phyloP scores from a whole-genome alignment of 805 yeast species.

The Yamadazyma kitorensis region DNA sequence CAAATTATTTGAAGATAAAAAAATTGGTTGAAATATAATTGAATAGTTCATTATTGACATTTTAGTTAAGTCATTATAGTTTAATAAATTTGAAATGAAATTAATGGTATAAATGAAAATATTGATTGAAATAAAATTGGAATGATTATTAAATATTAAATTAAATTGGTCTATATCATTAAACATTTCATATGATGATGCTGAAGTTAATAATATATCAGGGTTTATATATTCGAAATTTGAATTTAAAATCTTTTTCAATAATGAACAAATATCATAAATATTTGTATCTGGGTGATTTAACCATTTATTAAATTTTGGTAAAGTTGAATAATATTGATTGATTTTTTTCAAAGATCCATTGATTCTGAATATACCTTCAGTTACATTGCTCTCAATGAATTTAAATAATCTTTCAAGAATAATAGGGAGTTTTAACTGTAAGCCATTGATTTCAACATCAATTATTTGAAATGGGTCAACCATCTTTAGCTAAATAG shows the following conservation, averaged over 20 bases:
- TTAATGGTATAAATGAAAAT: conserved; percentile 13
- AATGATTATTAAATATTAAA: conserved; percentile 4
- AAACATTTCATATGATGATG: conserved; percentile 2
- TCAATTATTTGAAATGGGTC: conserved; percentile 10
- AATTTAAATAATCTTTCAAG: conserved; percentile 19
- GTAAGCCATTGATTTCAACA: conserved; percentile 1
- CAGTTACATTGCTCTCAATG: conserved; percentile 17
- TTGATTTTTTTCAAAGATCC: conserved; percentile 28
- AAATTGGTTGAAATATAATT: conserved; percentile 32
- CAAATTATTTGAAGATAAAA: conserved; percentile 18
- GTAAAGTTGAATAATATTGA: conserved; percentile 14
- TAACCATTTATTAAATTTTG: conserved; percentile 19
- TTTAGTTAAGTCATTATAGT: conserved; percentile 19
- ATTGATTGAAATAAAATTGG: conserved; percentile 1
- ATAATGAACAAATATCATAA: conserved; percentile 28
- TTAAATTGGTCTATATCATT: conserved; percentile 2
- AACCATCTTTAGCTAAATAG: conserved; percentile 9
- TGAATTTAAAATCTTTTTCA: conserved; percentile 20
- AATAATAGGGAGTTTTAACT: conserved; percentile 18
- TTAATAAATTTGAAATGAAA: conserved; percentile 15
- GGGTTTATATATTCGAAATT: conserved; percentile 12
- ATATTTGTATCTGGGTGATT: conserved; percentile 12
- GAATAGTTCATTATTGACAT: conserved; percentile 27
- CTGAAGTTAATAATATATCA: background rate
- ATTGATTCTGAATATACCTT: conserved; percentile 31